Evolutionary conservation across 2,329 filamentous ascomycete species (phyloP).

Genomic region (Colletotrichum destructivum): DNA sequence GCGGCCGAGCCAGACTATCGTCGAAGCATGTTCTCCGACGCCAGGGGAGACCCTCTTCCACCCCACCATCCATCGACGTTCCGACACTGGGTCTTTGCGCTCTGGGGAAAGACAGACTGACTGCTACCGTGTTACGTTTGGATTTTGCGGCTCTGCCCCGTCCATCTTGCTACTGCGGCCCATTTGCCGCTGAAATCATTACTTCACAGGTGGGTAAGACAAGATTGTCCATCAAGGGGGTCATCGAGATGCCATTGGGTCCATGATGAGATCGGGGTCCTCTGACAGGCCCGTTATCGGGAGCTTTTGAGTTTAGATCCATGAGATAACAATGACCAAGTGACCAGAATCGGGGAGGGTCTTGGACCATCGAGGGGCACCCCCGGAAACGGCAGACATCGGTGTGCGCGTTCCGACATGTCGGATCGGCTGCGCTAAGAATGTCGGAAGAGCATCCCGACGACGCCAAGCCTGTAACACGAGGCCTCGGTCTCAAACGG

Average conservation of each 20-base stretch:
- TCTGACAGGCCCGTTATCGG: conserved; percentile 8
- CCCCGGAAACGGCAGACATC: conserved; percentile 19
- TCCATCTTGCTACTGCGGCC: conserved; percentile 23
- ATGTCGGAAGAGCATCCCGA: conserved; percentile 30
- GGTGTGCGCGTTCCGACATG: conserved; percentile 24
- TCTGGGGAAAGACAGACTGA: background rate
- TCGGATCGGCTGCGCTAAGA: conserved; percentile 33
- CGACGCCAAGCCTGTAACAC: conserved; percentile 1
- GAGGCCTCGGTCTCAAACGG: background rate
- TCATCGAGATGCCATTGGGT: conserved; percentile 8
- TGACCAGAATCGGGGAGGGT: conserved; percentile 9
- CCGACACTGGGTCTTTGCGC: conserved; percentile 21
- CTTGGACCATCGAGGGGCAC: conserved; percentile 6
- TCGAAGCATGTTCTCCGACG: conserved; percentile 20
- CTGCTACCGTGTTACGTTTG: background rate
- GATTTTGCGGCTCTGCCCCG: conserved; percentile 24
- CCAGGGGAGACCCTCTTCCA: background rate
- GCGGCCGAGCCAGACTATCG: conserved; percentile 24
- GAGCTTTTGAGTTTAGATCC: conserved; percentile 25
- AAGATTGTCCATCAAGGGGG: conserved; percentile 3
- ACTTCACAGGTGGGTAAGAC: conserved; percentile 19
- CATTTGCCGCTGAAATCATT: conserved; percentile 10
- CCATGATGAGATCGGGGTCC: conserved; percentile 9
- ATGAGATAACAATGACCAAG: conserved; percentile 38
- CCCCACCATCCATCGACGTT: conserved; percentile 15